These are phyloP conservation scores for Cladosporium sphaerospermum DNA, from an alignment of 2,329 filamentous ascomycete species.

Conservation along the genomic window DNA sequence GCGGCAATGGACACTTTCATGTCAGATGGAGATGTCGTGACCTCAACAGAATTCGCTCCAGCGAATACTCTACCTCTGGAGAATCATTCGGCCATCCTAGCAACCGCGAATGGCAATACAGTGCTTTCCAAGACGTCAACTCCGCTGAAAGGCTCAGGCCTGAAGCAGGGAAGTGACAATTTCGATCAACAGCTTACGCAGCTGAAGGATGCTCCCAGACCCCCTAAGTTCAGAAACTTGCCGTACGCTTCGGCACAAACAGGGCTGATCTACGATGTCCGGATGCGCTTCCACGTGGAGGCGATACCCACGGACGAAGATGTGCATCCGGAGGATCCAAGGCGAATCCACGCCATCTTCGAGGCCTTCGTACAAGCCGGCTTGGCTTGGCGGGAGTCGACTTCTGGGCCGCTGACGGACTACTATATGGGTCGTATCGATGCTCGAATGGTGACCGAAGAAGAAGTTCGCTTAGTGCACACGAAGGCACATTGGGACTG, in stretches of 20 bases:
- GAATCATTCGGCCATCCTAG: conserved; percentile 3
- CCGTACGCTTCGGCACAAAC: conserved; percentile 36
- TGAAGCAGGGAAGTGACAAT: conserved; percentile 14
- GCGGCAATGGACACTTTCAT: conserved; percentile 20
- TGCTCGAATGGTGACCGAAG: conserved; percentile 67
- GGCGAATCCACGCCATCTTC: conserved; percentile 89
- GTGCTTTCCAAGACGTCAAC: conserved; percentile 2
- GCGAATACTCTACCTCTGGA: conserved; percentile 9
- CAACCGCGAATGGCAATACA: neutral
- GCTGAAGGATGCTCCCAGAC: conserved; percentile 22
- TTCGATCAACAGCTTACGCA: conserved; percentile 17
- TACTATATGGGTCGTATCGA: conserved; percentile 62
- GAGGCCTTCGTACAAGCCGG: conserved; percentile 77
- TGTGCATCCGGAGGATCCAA: conserved; percentile 89
- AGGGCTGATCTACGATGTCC: conserved; percentile 67
- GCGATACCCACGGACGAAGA: conserved; percentile 50
- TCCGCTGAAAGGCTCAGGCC: conserved; percentile 21
- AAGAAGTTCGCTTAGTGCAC: conserved; percentile 78
- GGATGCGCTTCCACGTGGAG: conserved; percentile 94
- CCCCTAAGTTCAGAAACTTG: conserved; percentile 30
- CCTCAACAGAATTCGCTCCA: conserved; percentile 16
- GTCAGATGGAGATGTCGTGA: conserved; percentile 21
- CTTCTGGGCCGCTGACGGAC: conserved; percentile 43
- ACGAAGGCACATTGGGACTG: conserved; percentile 70
- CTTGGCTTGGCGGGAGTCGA: conserved; percentile 43